Evolutionary conservation across 2,329 filamentous ascomycete genomes (phyloP), one percentile per base, ranked within the genome.

Genomic region (Tolypocladium ovalisporum): DNA sequence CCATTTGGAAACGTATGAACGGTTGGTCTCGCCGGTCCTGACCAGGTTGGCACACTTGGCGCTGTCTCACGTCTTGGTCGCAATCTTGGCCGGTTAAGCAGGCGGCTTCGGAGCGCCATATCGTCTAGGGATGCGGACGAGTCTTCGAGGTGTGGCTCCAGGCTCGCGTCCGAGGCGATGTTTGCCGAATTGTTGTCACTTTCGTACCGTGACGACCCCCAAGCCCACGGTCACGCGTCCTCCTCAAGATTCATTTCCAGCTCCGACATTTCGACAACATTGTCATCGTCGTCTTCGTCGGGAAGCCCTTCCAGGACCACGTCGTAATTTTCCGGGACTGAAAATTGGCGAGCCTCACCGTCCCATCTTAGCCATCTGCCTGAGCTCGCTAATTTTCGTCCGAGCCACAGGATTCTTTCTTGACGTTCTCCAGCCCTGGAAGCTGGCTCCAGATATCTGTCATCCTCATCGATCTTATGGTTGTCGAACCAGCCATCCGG

Each of bases 391-490:
- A 86, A 73, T 8, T 69, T 73, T 52, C 76, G 73, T 0, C 77
- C 83, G 0, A 87, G 68, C 73, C 80, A 86, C 0, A 88, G 65
- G 0, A 86, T 79, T 0, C 86, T 75, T 55, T 83, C 80, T 37
- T 77, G 78, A 7, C 86, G 74, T n/a, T 80, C 73, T 19, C 78
- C 76, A 0, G 74, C 75, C 66, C 85, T 85, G 0, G 81, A 85
- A 0, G 82, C 71, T 0, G 81, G 69, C 63, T 89, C 86, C 52
- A 88, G 79, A 19, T 79, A 79, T 47, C 84, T 80, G 59, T 88
- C 85, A 12, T 87, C 83, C n/a, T 88, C 85, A 32, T 88, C 85
- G 6, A 84, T 76, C 58, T 79, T 78, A 1, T 79, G 76, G 12
- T 77, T 75, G 0, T 67, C 62, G 64, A 89, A 89, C 81, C 82